Conservation (phyloP, 2,329 filamentous ascomycete genomes). For the Penicillium carneum region DNA sequence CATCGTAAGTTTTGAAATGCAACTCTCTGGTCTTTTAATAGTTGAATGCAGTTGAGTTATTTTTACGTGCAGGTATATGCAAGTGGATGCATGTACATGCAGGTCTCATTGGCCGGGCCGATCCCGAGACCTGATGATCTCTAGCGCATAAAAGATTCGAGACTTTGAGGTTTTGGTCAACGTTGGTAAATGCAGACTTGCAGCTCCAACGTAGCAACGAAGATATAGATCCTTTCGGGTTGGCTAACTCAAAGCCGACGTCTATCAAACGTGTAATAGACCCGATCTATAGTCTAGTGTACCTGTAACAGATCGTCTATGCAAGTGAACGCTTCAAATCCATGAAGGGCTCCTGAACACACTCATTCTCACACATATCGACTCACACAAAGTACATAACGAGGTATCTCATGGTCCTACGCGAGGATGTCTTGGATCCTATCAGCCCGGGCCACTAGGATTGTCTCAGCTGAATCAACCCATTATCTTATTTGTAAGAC, state of each 20-base stretch:
- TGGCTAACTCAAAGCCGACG: not conserved
- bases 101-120: conserved; percentile 8
- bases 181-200: not conserved
- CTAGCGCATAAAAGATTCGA: conserved; percentile 1
- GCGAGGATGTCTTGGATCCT: not conserved
- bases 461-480: not conserved
- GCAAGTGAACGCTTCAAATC: not conserved
- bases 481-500: not conserved
- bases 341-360: not conserved
- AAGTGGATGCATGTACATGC: not conserved
- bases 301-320: not conserved
- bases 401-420: not conserved
- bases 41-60: not conserved
- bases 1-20: not conserved
- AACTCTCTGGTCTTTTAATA: not conserved
- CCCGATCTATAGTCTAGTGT: not conserved
- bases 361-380: not conserved
- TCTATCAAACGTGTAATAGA: not conserved
- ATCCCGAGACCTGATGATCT: not conserved
- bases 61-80: not conserved
- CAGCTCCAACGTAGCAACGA: not conserved
- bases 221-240: not conserved
- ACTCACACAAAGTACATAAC: not conserved
- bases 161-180: not conserved
- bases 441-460: not conserved